A percentile compares a stretch with the other conserved stretches of the same genome.
Conservation (phyloP, 2,329 filamentous ascomycete genomes). For the Colletotrichum godetiae region DNA sequence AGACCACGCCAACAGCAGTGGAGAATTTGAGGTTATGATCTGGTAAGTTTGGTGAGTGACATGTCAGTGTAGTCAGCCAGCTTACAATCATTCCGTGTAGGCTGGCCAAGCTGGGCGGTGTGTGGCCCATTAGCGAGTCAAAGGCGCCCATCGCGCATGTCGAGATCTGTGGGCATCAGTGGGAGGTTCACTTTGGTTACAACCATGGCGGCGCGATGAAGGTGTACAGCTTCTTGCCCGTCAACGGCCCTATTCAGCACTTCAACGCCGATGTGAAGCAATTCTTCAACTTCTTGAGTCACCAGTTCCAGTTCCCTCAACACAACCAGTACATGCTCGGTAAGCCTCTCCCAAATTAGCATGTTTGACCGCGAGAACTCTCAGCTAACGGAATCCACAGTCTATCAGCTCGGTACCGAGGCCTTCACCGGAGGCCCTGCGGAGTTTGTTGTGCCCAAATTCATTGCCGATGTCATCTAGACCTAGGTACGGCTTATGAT, state of each 20-base stretch:
- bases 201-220: slow-evolving; percentile 61
- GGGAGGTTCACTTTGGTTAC: slow-evolving; percentile 65
- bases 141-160: slow-evolving; percentile 35
- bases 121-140: slow-evolving; percentile 53
- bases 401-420: slow-evolving; percentile 41
- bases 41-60: slow-evolving; percentile 52
- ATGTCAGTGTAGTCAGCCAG: neutral
- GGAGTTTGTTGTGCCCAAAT: slow-evolving; percentile 37
- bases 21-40: slow-evolving; percentile 73
- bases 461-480: slow-evolving; percentile 36
- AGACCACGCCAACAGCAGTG: slow-evolving; percentile 45
- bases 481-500: too few relatives aligned
- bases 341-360: slow-evolving; percentile 1
- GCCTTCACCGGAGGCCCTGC: slow-evolving; percentile 41
- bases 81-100: slow-evolving; percentile 41
- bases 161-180: slow-evolving; percentile 46
- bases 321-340: slow-evolving; percentile 41
- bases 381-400: slow-evolving; percentile 18
- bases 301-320: slow-evolving; percentile 52
- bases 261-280: slow-evolving; percentile 65
- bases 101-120: slow-evolving; percentile 66
- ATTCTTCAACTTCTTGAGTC: slow-evolving; percentile 64
- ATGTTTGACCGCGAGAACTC: neutral
- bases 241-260: slow-evolving; percentile 50
- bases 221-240: slow-evolving; percentile 62